A percentile compares a stretch with the other conserved stretches of the same genome.
phyloP scores from a whole-genome alignment of 176 grass and related monocot species.

The Themeda triandra region DNA sequence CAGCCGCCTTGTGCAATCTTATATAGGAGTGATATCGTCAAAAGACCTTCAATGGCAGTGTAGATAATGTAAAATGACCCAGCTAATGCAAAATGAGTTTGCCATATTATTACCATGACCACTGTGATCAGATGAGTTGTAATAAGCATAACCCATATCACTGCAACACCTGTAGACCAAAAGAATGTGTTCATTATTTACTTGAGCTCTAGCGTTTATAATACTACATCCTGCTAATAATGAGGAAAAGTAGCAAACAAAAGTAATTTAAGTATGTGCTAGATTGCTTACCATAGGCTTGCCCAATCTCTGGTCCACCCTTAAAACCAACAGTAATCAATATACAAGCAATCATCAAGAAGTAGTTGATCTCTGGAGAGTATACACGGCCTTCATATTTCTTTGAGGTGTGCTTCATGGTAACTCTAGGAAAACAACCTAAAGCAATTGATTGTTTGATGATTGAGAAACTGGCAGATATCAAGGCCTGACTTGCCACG shows the following conservation, averaged over 20 bases:
- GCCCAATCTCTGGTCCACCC: conserved; percentile 76
- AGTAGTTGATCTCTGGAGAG: conserved; percentile 72
- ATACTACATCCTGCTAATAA: background rate
- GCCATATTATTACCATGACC: conserved; percentile 74
- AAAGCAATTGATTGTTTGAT: conserved; percentile 73
- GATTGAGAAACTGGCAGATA: conserved; percentile 87
- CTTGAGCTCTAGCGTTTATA: background rate
- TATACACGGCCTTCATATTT: conserved; percentile 80
- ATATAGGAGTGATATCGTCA: conserved; percentile 72
- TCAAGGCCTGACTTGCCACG: conserved; percentile 76
- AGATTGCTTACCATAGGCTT: conserved; percentile 68
- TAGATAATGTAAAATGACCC: conserved; percentile 41
- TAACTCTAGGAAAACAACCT: conserved; percentile 81
- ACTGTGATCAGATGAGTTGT: conserved; percentile 61
- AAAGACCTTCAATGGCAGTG: conserved; percentile 45
- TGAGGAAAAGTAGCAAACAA: background rate
- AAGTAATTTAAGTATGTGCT: conserved; percentile 4
- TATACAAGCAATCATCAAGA: conserved; percentile 70
- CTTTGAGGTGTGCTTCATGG: conserved; percentile 72
- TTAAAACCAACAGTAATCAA: conserved; percentile 66
- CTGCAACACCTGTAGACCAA: conserved; percentile 59
- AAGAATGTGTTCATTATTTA: background rate
- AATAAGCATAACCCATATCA: conserved; percentile 95
- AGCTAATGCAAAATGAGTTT: conserved; percentile 31
- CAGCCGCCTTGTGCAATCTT: conserved; percentile 73